Evolutionary conservation across 1,139 yeast species (phyloP).

Genomic region (Debaryomyces subglobosus): DNA sequence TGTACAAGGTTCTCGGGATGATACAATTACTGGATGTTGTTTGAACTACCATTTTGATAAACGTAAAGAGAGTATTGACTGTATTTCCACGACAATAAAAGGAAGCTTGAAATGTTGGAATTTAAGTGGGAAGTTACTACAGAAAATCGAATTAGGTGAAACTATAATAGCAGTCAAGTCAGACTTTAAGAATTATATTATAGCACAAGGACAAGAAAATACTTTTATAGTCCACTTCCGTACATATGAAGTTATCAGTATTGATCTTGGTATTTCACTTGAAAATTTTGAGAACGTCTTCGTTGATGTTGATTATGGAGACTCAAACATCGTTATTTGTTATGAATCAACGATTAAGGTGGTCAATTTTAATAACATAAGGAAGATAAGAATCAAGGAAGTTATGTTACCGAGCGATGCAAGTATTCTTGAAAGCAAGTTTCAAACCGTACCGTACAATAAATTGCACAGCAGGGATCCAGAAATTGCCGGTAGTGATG

Average conservation of each 20-base stretch:
- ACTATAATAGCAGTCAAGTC: slow-evolving; percentile 28
- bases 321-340: slow-evolving; percentile 38
- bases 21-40: slow-evolving; percentile 20
- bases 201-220: slow-evolving; percentile 23
- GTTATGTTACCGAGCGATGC: slow-evolving; percentile 19
- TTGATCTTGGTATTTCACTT: slow-evolving; percentile 19
- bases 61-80: slow-evolving; percentile 27
- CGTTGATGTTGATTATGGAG: slow-evolving; percentile 59
- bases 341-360: slow-evolving; percentile 29
- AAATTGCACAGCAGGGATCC: slow-evolving; percentile 16
- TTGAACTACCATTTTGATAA: slow-evolving; percentile 30
- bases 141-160: slow-evolving; percentile 20
- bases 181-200: slow-evolving; percentile 33
- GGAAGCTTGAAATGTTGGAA: slow-evolving; percentile 36
- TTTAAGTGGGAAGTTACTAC: slow-evolving; percentile 26
- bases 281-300: slow-evolving; percentile 8
- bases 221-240: slow-evolving; percentile 28
- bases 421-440: slow-evolving; percentile 22
- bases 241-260: slow-evolving; percentile 15
- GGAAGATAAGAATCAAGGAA: slow-evolving; percentile 11
- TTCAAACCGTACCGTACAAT: slow-evolving; percentile 18
- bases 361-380: slow-evolving; percentile 23
- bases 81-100: slow-evolving; percentile 27
- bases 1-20: slow-evolving; percentile 1
- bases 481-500: slow-evolving; percentile 39